Percentiles rank a stretch among this genome's conserved stretches.
Conservation (phyloP, 768 basidiomycete genomes). For the Coprinellus micaceus region DNA sequence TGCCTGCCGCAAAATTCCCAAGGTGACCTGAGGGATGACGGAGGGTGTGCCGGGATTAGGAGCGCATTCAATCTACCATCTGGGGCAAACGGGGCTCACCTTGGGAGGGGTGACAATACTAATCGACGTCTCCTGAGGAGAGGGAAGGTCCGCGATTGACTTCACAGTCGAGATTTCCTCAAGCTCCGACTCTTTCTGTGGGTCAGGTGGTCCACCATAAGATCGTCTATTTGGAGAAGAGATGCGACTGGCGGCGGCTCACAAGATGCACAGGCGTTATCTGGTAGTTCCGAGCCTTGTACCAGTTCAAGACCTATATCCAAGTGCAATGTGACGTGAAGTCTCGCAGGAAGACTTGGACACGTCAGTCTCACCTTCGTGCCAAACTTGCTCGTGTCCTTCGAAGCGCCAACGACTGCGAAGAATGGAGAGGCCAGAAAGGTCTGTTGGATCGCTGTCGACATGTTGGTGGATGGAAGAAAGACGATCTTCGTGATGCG, state of each 20-base stretch:
- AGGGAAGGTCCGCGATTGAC: conserved; percentile 52
- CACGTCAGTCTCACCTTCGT: conserved; percentile 63
- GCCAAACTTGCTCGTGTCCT: conserved; percentile 73
- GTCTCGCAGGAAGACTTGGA: neutral
- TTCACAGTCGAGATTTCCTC: conserved; percentile 60
- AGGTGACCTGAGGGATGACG: conserved; percentile 55
- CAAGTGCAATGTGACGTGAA: neutral
- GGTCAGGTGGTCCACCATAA: neutral
- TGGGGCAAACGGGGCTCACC: conserved; percentile 31
- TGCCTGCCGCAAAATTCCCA: conserved; percentile 61
- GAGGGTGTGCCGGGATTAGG: neutral
- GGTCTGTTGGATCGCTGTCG: conserved; percentile 39
- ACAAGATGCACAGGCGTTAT: conserved; percentile 79
- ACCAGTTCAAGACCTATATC: conserved; percentile 75
- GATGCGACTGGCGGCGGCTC: conserved; percentile 19
- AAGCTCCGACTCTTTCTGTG: conserved; percentile 65
- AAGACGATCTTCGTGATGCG: neutral
- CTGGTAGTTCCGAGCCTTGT: conserved; percentile 49
- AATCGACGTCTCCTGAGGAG: conserved; percentile 65
- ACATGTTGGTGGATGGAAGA: conserved; percentile 1
- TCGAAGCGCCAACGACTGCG: conserved; percentile 83
- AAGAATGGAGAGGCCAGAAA: conserved; percentile 64
- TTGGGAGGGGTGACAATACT: conserved; percentile 77
- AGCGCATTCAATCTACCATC: neutral
- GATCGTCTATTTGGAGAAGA: neutral